These are phyloP conservation scores for Nemania sp. DNA, from an alignment of 2,329 filamentous ascomycete genomes.

Conservation along the genomic window DNA sequence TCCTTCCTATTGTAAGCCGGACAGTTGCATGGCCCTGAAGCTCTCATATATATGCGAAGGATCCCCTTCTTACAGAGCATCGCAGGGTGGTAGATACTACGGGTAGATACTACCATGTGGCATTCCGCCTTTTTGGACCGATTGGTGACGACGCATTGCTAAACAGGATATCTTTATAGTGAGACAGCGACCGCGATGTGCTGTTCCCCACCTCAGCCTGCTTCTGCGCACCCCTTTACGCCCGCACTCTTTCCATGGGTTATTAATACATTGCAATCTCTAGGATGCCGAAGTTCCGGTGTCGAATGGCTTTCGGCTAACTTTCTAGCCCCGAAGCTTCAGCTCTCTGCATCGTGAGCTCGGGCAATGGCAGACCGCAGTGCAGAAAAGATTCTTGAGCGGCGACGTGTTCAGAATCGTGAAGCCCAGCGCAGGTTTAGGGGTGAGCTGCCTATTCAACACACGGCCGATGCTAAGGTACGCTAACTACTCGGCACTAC, in stretches of 20 bases:
- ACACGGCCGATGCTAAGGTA: background rate
- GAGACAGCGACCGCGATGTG: background rate
- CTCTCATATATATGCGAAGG: background rate
- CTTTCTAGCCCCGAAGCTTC: background rate
- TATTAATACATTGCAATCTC: background rate
- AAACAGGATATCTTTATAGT: background rate
- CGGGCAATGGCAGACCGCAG: constrained; percentile 14
- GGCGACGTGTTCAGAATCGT: constrained; percentile 18
- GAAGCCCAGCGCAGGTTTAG: constrained; percentile 21
- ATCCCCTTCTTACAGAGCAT: background rate
- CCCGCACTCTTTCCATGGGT: no score
- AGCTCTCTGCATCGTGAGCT: background rate
- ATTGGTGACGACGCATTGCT: background rate
- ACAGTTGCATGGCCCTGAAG: no score
- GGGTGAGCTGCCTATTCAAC: constrained; percentile 17
- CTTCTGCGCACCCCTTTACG: no score
- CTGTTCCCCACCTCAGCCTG: no score
- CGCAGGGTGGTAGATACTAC: constrained; percentile 9
- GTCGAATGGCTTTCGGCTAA: background rate
- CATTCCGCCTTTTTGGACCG: background rate
- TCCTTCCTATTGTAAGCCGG: background rate
- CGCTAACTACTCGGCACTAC: constrained; percentile 4
- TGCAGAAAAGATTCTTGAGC: constrained; percentile 21
- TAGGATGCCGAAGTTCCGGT: background rate
- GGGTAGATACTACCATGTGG: constrained; percentile 3